Evolutionary conservation across 2,329 filamentous ascomycete genomes (phyloP).

Genomic region (Fusarium subglutinans): DNA sequence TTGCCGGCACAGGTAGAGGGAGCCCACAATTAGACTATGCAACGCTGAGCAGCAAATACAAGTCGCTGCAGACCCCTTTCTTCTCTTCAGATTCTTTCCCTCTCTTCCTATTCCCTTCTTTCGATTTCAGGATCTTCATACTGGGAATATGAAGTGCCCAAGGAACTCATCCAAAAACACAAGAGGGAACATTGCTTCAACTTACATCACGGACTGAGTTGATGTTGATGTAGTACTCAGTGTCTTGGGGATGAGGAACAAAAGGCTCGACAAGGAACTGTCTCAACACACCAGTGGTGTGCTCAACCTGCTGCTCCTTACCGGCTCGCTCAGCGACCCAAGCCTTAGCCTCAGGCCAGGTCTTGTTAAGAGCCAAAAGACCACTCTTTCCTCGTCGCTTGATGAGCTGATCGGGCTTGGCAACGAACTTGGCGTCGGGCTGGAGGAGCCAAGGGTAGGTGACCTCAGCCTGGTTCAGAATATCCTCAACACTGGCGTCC

Average conservation of each 20-base stretch:
- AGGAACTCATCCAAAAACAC: conserved; percentile 7
- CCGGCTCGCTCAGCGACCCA: conserved; percentile 94
- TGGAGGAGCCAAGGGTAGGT: conserved; percentile 96
- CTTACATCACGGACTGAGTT: conserved; percentile 99
- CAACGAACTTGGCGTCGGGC: conserved; percentile 89
- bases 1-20: conserved; percentile 39
- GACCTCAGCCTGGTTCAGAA: conserved; percentile 95
- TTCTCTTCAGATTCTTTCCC: conserved; percentile 8
- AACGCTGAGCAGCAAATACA: conserved; percentile 33
- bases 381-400: conserved; percentile 99
- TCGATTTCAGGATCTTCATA: neutral
- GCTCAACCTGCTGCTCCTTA: conserved; percentile 94
- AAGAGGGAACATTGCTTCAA: conserved; percentile 46
- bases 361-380: conserved; percentile 95
- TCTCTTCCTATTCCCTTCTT: neutral
- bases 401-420: conserved; percentile 99
- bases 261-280: conserved; percentile 99
- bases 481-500: conserved; percentile 80
- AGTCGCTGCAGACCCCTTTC: conserved; percentile 24
- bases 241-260: conserved; percentile 92
- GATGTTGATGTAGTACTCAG: conserved; percentile 99
- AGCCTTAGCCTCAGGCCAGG: conserved; percentile 90
- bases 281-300: conserved; percentile 85
- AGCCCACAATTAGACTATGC: conserved; percentile 39
- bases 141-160: neutral